Evolutionary conservation across 108 stramenopile genomes (phyloP).

Genomic region (Skeletonema potamos): DNA sequence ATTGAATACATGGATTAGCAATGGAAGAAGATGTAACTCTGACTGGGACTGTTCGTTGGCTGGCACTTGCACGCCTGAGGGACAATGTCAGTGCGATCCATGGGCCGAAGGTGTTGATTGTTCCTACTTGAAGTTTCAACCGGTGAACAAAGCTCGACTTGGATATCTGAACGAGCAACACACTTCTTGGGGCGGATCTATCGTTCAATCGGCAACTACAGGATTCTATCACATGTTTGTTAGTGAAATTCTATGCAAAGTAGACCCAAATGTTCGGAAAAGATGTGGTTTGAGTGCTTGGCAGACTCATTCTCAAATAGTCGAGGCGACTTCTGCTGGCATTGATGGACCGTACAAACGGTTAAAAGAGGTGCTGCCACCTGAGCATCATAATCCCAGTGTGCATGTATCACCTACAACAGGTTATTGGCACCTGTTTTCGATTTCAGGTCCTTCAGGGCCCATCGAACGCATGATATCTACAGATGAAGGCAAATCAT

Average conservation of each 20-base stretch:
- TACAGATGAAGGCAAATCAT: slow-evolving; percentile 28
- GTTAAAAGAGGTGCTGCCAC: slow-evolving; percentile 7
- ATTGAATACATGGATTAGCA: not conserved
- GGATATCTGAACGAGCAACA: slow-evolving; percentile 29
- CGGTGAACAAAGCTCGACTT: slow-evolving; percentile 10
- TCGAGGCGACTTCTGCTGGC: slow-evolving; percentile 1
- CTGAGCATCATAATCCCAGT: slow-evolving; percentile 44
- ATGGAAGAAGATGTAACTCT: slow-evolving; percentile 2
- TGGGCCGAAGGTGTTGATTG: slow-evolving; percentile 36
- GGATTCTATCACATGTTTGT: slow-evolving; percentile 35
- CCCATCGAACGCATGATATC: slow-evolving; percentile 35
- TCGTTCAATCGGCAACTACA: slow-evolving; percentile 10
- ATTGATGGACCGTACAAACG: slow-evolving; percentile 32
- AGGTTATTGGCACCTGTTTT: slow-evolving; percentile 34
- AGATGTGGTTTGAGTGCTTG: slow-evolving; percentile 24
- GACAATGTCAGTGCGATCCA: slow-evolving; percentile 27
- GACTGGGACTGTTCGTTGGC: slow-evolving; percentile 35
- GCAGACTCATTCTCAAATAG: slow-evolving; percentile 40
- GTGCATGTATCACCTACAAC: slow-evolving; percentile 29
- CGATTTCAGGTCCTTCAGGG: slow-evolving; percentile 23
- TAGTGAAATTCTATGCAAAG: slow-evolving; percentile 27
- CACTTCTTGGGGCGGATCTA: slow-evolving; percentile 31
- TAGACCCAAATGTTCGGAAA: slow-evolving; percentile 6
- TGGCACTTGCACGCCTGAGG: slow-evolving; percentile 13
- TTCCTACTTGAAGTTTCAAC: slow-evolving; percentile 38